Evolutionary conservation across 192 early-diverging fungal genomes (phyloP).

Genomic region (Mortierella hygrophila): DNA sequence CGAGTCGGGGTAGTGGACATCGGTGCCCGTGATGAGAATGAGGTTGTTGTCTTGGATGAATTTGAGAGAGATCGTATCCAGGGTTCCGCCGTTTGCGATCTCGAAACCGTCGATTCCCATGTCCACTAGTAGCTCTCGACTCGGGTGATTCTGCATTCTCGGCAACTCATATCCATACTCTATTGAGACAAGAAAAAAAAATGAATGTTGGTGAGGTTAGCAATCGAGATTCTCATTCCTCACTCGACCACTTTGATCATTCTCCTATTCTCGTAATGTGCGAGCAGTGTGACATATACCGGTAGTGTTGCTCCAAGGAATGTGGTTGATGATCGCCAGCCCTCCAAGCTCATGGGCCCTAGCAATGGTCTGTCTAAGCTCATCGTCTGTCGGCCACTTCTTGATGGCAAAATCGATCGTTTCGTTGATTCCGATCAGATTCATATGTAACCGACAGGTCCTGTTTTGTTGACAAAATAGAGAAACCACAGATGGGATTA

Average conservation of each 20-base stretch:
- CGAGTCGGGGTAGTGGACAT: slow-evolving; percentile 72
- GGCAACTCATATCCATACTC: slow-evolving; percentile 66
- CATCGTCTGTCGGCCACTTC: slow-evolving; percentile 71
- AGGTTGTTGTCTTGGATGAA: slow-evolving; percentile 63
- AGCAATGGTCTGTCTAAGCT: slow-evolving; percentile 68
- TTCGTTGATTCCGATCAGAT: slow-evolving; percentile 73
- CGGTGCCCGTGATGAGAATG: slow-evolving; percentile 73
- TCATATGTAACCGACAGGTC: slow-evolving; percentile 80
- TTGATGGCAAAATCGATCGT: slow-evolving; percentile 60
- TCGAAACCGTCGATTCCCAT: slow-evolving; percentile 84
- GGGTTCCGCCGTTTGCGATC: slow-evolving; percentile 69
- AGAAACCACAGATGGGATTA: not conserved
- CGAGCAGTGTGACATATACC: slow-evolving; percentile 30
- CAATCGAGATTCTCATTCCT: not conserved
- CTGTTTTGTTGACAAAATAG: slow-evolving; percentile 29
- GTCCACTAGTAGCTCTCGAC: slow-evolving; percentile 64
- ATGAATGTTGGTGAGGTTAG: not conserved
- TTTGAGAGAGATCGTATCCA: slow-evolving; percentile 71
- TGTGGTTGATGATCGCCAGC: slow-evolving; percentile 81
- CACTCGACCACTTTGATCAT: not conserved
- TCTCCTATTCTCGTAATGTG: not conserved
- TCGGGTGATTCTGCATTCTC: slow-evolving; percentile 73
- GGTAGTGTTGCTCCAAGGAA: slow-evolving; percentile 81
- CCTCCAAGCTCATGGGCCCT: slow-evolving; percentile 75
- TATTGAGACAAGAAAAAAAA: slow-evolving; percentile 8